These are phyloP conservation scores for Pyrus communis DNA, from an alignment of 306 rosid species.

Conservation along the genomic window DNA sequence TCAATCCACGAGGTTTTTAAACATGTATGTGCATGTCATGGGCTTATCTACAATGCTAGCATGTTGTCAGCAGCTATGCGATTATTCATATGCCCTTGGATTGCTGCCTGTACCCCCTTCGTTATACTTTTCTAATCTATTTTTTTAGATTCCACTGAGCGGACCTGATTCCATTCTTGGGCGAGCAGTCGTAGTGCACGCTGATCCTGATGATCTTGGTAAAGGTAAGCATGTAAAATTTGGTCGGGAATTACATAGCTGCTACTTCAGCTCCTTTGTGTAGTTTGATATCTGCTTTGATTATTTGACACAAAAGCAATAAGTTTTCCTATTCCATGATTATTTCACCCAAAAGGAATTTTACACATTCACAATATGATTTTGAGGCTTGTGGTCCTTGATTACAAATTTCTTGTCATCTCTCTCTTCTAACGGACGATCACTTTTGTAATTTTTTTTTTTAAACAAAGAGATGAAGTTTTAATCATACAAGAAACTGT, in stretches of 20 bases:
- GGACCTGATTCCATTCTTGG: slow-evolving; percentile 83
- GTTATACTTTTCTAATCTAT: neutral
- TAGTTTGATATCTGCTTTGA: neutral
- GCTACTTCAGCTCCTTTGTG: neutral
- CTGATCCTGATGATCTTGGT: slow-evolving; percentile 94
- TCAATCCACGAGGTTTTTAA: too few species aligned
- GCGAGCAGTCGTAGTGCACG: slow-evolving; percentile 96
- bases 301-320: neutral
- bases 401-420: neutral
- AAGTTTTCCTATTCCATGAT: neutral
- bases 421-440: neutral
- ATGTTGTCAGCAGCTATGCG: neutral
- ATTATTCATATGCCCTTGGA: neutral
- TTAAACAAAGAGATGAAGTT: too few species aligned
- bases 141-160: slow-evolving; percentile 61
- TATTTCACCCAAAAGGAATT: neutral
- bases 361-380: neutral
- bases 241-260: neutral
- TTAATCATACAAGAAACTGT: too few species aligned
- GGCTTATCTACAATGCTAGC: neutral
- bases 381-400: neutral
- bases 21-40: neutral
- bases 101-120: neutral
- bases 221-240: slow-evolving; percentile 38
- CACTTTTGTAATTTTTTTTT: too few species aligned